Percentiles rank a stretch among this genome's conserved stretches.
Evolutionary conservation across 495 filamentous ascomycete genomes (phyloP).

Genomic region (Parathielavia appendiculata): DNA sequence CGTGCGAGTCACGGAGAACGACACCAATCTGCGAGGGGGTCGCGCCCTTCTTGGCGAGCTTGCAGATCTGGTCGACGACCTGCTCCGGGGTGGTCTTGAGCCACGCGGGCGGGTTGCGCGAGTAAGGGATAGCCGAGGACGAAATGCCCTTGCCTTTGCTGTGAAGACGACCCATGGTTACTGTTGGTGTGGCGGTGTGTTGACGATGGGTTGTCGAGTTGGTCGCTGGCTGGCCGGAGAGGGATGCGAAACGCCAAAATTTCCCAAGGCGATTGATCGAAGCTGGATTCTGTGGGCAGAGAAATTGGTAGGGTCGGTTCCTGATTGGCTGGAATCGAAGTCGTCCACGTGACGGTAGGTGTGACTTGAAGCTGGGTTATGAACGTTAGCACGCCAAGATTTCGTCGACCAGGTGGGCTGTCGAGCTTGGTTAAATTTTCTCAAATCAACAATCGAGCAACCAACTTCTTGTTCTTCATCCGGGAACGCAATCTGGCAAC

Average conservation of each 20-base stretch:
- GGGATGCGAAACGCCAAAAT: constrained; percentile 16
- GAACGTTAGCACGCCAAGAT: constrained; percentile 3
- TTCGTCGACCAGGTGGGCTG: neutral
- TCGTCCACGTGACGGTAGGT: constrained; percentile 2
- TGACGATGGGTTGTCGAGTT: constrained; percentile 23
- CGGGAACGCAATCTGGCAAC: too few species aligned
- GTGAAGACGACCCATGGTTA: constrained; percentile 96
- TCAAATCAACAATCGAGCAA: neutral
- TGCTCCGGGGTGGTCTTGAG: constrained; percentile 83
- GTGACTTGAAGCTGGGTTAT: neutral
- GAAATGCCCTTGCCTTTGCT: constrained; percentile 99
- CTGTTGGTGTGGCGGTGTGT: constrained; percentile 36
- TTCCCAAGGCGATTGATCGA: constrained; percentile 7
- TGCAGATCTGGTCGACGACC: constrained; percentile 98
- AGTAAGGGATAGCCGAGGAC: constrained; percentile 91
- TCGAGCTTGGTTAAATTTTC: constrained; percentile 12
- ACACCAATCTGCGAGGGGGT: constrained; percentile 99
- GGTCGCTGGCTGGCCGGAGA: constrained; percentile 30
- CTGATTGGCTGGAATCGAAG: constrained; percentile 2
- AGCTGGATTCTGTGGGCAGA: constrained; percentile 19
- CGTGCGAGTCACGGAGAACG: constrained; percentile 92
- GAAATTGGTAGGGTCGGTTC: constrained; percentile 17
- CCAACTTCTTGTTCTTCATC: too few species aligned
- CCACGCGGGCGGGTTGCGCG: constrained; percentile 84
- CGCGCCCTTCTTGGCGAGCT: constrained; percentile 94